Evolutionary conservation across 75 land plant species (phyloP).

Genomic region (Gnetum montanum): DNA sequence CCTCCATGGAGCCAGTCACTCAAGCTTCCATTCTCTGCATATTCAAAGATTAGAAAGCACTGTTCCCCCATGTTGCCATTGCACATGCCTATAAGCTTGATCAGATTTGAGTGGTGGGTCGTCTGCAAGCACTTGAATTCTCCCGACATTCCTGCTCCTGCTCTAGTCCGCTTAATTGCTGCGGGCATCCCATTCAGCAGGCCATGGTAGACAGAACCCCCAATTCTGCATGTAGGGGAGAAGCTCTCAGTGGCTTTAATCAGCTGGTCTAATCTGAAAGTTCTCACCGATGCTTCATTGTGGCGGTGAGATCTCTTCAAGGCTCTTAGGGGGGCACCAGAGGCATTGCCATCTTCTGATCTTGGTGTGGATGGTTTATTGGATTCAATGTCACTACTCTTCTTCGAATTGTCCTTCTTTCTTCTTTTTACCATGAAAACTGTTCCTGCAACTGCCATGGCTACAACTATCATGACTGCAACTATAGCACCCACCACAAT

Average conservation of each 20-base stretch:
- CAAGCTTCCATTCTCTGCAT: slow-evolving; percentile 72
- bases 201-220: slow-evolving; percentile 59
- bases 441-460: too few species aligned
- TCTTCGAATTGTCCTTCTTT: neutral
- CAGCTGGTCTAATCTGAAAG: slow-evolving; percentile 41
- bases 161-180: slow-evolving; percentile 56
- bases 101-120: slow-evolving; percentile 49
- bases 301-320: neutral
- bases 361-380: neutral
- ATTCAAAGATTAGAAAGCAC: slow-evolving; percentile 57
- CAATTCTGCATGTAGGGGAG: slow-evolving; percentile 27
- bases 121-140: slow-evolving; percentile 50
- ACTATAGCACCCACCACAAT: neutral
- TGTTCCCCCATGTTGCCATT: slow-evolving; percentile 19
- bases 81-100: slow-evolving; percentile 49
- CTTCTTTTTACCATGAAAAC: neutral
- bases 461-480: too few species aligned
- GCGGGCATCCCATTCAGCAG: slow-evolving; percentile 19
- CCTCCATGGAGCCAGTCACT: slow-evolving; percentile 39
- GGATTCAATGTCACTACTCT: neutral
- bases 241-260: slow-evolving; percentile 53
- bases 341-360: neutral
- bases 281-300: neutral
- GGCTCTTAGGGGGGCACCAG: neutral
- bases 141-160: slow-evolving; percentile 40